A percentile compares a stretch with the other conserved stretches of the same genome.
phyloP scores from a whole-genome alignment of 768 basidiomycete genomes.

The Leccinum variicolor region DNA sequence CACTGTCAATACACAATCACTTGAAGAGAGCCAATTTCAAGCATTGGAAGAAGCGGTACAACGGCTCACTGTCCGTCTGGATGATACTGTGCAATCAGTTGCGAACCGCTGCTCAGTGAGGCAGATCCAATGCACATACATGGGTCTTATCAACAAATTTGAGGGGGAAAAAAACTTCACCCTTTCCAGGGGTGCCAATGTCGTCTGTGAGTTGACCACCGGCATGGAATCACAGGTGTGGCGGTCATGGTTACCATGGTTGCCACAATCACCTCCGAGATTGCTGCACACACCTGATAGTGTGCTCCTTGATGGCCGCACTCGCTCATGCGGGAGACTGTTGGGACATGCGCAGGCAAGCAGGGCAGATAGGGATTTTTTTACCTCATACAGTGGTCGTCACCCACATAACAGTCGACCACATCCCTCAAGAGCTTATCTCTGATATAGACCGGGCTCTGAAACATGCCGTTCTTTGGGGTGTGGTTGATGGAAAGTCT shows the following conservation, averaged over 20 bases:
- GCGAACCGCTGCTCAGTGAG: no score
- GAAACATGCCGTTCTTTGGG: not conserved
- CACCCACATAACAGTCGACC: not conserved
- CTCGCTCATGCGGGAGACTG: not conserved
- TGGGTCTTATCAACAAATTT: not conserved
- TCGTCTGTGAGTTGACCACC: not conserved
- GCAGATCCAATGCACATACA: not conserved
- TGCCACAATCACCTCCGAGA: not conserved
- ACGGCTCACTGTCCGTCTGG: no score
- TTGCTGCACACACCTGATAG: not conserved
- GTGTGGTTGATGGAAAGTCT: not conserved
- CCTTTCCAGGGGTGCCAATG: not conserved
- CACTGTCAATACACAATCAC: not conserved
- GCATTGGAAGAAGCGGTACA: not conserved
- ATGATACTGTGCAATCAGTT: no score
- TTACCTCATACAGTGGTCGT: not conserved
- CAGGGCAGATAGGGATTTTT: not conserved
- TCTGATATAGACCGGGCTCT: not conserved
- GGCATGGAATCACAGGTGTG: not conserved
- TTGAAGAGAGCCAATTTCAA: not conserved
- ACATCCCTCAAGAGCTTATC: not conserved
- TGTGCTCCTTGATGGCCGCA: not conserved
- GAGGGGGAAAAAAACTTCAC: not conserved
- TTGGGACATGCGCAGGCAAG: not conserved
- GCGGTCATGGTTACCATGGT: not conserved